Conservation (phyloP, 2,329 filamentous ascomycete species). For the Colletotrichum cereale region DNA sequence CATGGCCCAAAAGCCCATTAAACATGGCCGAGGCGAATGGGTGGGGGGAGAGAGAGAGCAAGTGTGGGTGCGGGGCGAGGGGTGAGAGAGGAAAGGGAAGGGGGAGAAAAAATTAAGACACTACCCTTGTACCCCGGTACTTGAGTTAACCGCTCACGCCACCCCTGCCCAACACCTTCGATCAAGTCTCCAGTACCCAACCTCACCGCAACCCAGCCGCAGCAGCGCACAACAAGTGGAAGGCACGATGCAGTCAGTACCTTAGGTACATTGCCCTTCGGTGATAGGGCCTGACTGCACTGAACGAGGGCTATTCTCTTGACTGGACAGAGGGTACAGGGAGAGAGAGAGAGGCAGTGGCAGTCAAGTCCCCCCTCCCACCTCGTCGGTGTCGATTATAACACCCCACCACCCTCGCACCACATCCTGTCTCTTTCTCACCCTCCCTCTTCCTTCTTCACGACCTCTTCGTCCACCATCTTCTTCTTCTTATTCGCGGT, state of each 20-base stretch:
- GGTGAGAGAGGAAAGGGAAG: neutral
- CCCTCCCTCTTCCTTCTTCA: constrained; percentile 63
- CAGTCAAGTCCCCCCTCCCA: constrained; percentile 1
- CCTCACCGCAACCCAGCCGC: constrained; percentile 15
- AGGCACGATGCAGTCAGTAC: constrained; percentile 7
- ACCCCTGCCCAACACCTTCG: constrained; percentile 3
- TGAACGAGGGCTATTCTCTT: neutral
- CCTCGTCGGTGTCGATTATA: constrained; percentile 47
- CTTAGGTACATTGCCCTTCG: neutral
- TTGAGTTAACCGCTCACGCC: neutral
- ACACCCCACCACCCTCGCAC: constrained; percentile 64
- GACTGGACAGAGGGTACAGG: neutral
- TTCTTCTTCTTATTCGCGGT: constrained; percentile 69
- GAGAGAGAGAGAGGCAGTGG: neutral
- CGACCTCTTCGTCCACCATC: constrained; percentile 70
- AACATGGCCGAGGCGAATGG: constrained; percentile 13
- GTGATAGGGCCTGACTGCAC: constrained; percentile 12
- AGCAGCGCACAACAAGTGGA: constrained; percentile 5
- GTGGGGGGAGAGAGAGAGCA: neutral
- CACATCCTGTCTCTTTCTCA: constrained; percentile 58
- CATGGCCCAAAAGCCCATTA: constrained; percentile 11
- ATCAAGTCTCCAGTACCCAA: neutral
- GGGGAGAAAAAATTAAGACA: neutral
- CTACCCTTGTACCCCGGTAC: neutral
- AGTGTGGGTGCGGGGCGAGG: neutral